Evolutionary conservation across 179 eudicot species (phyloP).

Genomic region (Nepenthes alata): DNA sequence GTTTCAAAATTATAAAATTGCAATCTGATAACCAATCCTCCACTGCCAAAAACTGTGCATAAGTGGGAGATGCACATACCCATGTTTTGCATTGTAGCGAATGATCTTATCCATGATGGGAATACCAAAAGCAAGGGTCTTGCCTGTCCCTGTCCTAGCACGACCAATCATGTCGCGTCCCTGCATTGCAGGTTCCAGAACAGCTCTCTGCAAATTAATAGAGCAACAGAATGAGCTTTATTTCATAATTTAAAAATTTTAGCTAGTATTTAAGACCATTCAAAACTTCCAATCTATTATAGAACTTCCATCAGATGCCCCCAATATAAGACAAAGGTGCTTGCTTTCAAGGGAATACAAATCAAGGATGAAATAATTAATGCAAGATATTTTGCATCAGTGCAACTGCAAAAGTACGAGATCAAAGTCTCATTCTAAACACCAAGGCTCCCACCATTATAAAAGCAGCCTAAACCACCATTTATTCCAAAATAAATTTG

Average conservation of each 20-base stretch:
- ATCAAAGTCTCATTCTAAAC: too few relatives aligned
- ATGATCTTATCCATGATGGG: constrained; percentile 95
- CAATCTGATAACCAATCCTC: not conserved
- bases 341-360: too few relatives aligned
- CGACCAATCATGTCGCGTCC: constrained; percentile 97
- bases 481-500: too few relatives aligned
- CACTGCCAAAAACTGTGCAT: not conserved
- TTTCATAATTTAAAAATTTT: not conserved
- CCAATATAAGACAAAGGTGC: too few relatives aligned
- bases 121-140: constrained; percentile 96
- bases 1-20: too few relatives aligned
- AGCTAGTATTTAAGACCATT: not conserved
- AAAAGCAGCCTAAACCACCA: too few relatives aligned
- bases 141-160: constrained; percentile 96
- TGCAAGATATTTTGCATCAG: too few relatives aligned
- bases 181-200: constrained; percentile 93
- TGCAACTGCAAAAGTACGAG: too few relatives aligned
- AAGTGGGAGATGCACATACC: constrained; percentile 28
- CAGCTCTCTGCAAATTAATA: constrained; percentile 60
- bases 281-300: not conserved
- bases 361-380: too few relatives aligned
- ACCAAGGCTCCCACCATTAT: too few relatives aligned
- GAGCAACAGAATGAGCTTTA: not conserved
- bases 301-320: too few relatives aligned
- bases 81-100: constrained; percentile 48